Conservation (phyloP, 1,284 basidiomycete genomes). For the Phylloboletellus chloephorus region DNA sequence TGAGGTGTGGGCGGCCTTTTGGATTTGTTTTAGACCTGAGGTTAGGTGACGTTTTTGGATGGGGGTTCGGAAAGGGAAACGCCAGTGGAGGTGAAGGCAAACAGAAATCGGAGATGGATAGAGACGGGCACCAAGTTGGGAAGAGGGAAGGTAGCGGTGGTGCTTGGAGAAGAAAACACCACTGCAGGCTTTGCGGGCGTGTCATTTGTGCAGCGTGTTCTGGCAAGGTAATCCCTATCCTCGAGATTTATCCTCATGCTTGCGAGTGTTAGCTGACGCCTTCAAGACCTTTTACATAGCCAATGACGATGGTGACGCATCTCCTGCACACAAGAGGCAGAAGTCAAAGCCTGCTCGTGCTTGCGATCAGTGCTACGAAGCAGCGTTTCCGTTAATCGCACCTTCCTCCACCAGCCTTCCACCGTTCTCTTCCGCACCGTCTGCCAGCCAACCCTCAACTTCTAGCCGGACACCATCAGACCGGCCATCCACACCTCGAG, state of each 20-base stretch:
- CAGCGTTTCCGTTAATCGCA: conserved; percentile 63
- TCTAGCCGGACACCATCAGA: conserved; percentile 15
- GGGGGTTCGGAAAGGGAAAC: conserved; percentile 22
- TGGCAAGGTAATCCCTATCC: conserved; percentile 50
- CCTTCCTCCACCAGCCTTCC: conserved; percentile 26
- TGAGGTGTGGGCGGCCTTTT: conserved; percentile 76
- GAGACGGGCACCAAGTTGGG: conserved; percentile 5
- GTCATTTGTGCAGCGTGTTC: conserved; percentile 85
- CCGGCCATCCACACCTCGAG: conserved; percentile 20
- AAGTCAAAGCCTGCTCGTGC: conserved; percentile 68
- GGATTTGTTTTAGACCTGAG: conserved; percentile 48
- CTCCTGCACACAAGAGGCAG: conserved; percentile 38
- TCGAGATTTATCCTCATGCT: background rate
- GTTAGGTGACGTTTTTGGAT: conserved; percentile 27
- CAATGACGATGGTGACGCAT: conserved; percentile 40
- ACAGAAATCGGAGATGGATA: conserved; percentile 11
- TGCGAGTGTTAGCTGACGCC: background rate
- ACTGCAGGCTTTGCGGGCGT: conserved; percentile 84
- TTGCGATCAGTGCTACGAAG: conserved; percentile 82
- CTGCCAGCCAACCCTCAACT: conserved; percentile 8
- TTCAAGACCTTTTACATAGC: conserved; percentile 72
- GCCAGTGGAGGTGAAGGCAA: conserved; percentile 10
- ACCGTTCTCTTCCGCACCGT: conserved; percentile 4
- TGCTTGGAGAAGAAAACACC: conserved; percentile 71
- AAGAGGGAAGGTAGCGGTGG: conserved; percentile 19